Base-by-base conservation (phyloP, 2,329 filamentous ascomycete genomes). In the Phymatotrichopsis omnivora region DNA sequence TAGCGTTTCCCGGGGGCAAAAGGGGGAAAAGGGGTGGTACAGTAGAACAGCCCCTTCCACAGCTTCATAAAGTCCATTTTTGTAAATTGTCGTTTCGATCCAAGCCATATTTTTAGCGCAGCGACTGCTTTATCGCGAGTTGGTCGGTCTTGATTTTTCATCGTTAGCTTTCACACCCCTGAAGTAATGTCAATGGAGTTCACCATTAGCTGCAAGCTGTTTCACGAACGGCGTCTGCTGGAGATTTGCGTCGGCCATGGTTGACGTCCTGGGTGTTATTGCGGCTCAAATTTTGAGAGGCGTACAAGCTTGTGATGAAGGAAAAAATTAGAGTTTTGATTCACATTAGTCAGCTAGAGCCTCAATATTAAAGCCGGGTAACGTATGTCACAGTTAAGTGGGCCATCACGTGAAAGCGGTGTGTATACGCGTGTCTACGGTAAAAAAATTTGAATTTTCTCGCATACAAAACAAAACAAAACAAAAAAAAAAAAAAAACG, bases 21-120 rank as follows among this genome's bases (percentile, higher is more conserved):
- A 16, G 16, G 4, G 12, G 17, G 19, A 12, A 24, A 14, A 33
- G 31, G 27, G 4, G 16, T 54, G 67, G 42, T 68, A 74, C 75
- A 77, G 71, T 86, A 95, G 70, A 91, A 95, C 16, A 96, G 75
- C 4, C 86, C 89, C 62, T 93, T 93, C 85, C 86, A 94, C 55
- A 96, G 74, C 68, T 94, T 94, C 50, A 89, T 70, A 38, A 85
- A 70, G 54, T 94, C 86, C 55, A 82, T 64, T 30, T 75, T 68
- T 14, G 75, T 67, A 51, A 95, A 75, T 42, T 72, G 63, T 43
- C 64, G 69, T 57, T 64, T 51, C 29, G 64, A 59, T 28, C 68
- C 63, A 62, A 96, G 80, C 69, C 84, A 95, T 38, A 76, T 73
- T 55, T 78, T 76, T 22, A 96, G 78, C 36, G 82, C 84, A 42